Base-by-base conservation (phyloP, 768 basidiomycete genomes). In the Mycena maculata region DNA sequence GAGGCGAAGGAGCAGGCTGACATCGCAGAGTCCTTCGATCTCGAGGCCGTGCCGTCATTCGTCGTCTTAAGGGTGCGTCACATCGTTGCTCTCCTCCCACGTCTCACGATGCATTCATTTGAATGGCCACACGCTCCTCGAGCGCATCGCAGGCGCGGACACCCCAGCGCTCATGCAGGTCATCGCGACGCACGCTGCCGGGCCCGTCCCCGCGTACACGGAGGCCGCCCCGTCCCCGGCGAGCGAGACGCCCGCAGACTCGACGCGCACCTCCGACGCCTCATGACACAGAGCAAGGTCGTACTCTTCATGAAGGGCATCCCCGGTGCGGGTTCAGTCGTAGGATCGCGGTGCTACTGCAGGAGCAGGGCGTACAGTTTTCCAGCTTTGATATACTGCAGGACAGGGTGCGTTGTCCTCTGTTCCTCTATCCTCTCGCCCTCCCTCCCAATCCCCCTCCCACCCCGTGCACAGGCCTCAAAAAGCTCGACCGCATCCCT, bases 271-370 rank as follows among this genome's bases (percentile, higher is more conserved):
- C 86, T 96, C 74, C 82, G 78, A 18, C 69, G 66, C 48, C 79
- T 99, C 63, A 97, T 98, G 95, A 86, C 85, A 66, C 88, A 93
- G 79, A 87, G 85, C 78, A 83, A 84, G 23, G 89, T 96, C 13
- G 90, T 97, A 27, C 74, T 96, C 62, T 95, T 96, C 84, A 96
- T 97, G 94, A 97, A 97, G 77, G 95, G 95, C 22, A 84, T 80
- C 95, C 95, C 8, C 88, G 90, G 62, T 97, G 95, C 71, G 94
- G 94, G 2, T 97, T 96, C 76, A 94, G 92, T 5, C 82, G 90
- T 63, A 88, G 91, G 81, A 92, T 93, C 3, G 88, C 91, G 15
- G 84, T 77, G 3, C 77, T 96, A 52, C 78, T 97, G 67, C 81
- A 85, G 68, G 89, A 90, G 2, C 82, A 92, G 61, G 78, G 81